Percentiles rank a stretch among this genome's conserved stretches.
phyloP scores from a whole-genome alignment of 2,329 filamentous ascomycete genomes.

The Trichoderma sp. region DNA sequence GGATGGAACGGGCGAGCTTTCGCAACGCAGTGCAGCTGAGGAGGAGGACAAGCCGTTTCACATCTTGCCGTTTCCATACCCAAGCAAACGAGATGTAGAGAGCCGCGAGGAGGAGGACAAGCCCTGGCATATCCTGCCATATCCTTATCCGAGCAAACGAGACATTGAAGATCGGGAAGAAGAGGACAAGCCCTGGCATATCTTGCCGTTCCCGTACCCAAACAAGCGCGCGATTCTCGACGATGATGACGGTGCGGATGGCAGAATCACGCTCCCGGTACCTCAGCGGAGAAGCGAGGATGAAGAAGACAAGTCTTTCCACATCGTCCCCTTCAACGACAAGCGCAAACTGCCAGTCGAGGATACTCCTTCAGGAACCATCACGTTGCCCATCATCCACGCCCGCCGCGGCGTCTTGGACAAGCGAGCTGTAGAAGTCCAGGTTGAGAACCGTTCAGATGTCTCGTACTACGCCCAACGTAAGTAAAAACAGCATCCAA shows the following conservation, averaged over 20 bases:
- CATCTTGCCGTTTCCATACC: not conserved
- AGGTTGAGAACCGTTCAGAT: conserved; percentile 50
- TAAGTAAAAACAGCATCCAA: conserved; percentile 24
- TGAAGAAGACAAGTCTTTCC: conserved; percentile 3
- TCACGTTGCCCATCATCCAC: conserved; percentile 33
- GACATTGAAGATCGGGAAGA: not conserved
- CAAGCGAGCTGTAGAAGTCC: conserved; percentile 43
- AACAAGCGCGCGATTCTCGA: conserved; percentile 11
- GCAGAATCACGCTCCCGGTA: conserved; percentile 19
- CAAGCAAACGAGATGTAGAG: not conserved
- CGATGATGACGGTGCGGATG: conserved; percentile 10
- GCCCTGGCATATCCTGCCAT: not conserved
- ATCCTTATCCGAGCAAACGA: not conserved
- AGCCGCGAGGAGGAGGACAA: not conserved
- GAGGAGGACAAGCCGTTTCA: not conserved
- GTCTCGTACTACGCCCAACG: conserved; percentile 52
- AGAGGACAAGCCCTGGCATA: conserved; percentile 9
- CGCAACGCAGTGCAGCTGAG: not conserved
- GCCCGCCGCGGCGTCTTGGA: conserved; percentile 33
- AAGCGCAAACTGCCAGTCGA: conserved; percentile 13
- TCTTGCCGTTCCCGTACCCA: not conserved
- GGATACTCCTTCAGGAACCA: conserved; percentile 21
- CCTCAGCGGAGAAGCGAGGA: conserved; percentile 3
- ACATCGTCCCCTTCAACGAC: conserved; percentile 9
- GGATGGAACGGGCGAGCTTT: not conserved